phyloP scores from a whole-genome alignment of 2,329 filamentous ascomycete genomes.

The Colletotrichum somersetense region DNA sequence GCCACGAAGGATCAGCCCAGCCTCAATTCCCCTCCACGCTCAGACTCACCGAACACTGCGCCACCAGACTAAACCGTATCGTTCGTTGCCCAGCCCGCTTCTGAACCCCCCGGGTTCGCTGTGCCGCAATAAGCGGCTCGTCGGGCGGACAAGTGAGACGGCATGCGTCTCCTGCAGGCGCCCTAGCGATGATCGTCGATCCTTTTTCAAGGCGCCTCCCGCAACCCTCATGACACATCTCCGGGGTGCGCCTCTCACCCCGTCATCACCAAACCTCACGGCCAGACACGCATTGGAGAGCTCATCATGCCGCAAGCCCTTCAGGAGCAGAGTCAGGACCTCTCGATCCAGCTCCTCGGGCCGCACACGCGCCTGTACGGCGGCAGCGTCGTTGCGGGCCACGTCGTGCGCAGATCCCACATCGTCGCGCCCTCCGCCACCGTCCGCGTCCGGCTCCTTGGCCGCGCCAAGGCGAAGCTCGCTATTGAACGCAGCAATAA shows the following conservation, averaged over 20 bases:
- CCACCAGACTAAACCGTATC: not conserved
- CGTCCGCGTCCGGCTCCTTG: constrained; percentile 45
- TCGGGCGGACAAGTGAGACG: not conserved
- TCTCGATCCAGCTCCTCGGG: constrained; percentile 18
- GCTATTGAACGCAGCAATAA: constrained; percentile 34
- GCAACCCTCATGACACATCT: not conserved
- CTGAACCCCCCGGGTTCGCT: not conserved
- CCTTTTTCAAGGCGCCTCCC: not conserved
- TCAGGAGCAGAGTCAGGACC: not conserved
- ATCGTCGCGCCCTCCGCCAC: constrained; percentile 44
- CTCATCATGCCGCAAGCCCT: constrained; percentile 1
- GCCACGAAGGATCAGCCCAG: not conserved
- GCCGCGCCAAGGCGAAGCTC: constrained; percentile 48
- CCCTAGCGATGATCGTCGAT: not conserved
- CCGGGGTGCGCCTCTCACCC: not conserved
- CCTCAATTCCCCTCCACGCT: not conserved
- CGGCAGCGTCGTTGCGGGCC: constrained; percentile 48
- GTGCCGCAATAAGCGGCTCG: not conserved
- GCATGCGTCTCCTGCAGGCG: not conserved
- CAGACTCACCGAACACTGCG: not conserved
- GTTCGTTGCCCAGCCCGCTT: not conserved
- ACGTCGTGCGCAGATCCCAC: constrained; percentile 43
- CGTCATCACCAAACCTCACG: accelerated
- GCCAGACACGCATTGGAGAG: not conserved
- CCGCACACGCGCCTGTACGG: constrained; percentile 21